Evolutionary conservation across 2,329 filamentous ascomycete species (phyloP).

Genomic region (Nemania sp.): DNA sequence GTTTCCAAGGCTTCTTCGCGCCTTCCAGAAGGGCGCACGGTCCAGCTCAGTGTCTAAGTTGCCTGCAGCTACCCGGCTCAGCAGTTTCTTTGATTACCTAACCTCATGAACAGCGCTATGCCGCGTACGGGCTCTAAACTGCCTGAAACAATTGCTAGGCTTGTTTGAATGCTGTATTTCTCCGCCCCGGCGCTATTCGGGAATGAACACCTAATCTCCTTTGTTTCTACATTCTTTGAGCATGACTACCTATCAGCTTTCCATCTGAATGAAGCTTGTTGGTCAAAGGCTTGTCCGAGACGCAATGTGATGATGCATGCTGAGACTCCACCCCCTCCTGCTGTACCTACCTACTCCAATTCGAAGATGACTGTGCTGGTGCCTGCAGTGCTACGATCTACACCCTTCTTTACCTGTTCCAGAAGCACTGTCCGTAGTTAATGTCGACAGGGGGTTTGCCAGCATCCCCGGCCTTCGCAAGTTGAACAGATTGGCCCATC

Average conservation of each 20-base stretch:
- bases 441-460: conserved; percentile 14
- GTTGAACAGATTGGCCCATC: conserved; percentile 19
- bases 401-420: conserved; percentile 31
- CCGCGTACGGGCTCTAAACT: no score
- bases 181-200: no score
- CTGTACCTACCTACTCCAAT: background rate
- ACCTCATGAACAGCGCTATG: background rate
- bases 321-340: background rate
- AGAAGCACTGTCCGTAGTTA: conserved; percentile 31
- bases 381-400: conserved; percentile 23
- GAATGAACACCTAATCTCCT: background rate
- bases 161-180: no score
- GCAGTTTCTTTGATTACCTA: background rate
- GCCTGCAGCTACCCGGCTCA: conserved; percentile 3
- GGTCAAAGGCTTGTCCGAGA: conserved; percentile 1
- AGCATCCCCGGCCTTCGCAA: conserved; percentile 1
- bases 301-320: background rate
- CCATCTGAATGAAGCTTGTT: background rate
- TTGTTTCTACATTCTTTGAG: background rate
- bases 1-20: conserved; percentile 36
- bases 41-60: conserved; percentile 28
- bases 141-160: no score
- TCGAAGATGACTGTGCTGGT: conserved; percentile 18
- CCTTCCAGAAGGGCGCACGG: conserved; percentile 38
- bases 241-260: background rate